Evolutionary conservation across 1,139 yeast species (phyloP).

Genomic region (Suhomyces taliae): DNA sequence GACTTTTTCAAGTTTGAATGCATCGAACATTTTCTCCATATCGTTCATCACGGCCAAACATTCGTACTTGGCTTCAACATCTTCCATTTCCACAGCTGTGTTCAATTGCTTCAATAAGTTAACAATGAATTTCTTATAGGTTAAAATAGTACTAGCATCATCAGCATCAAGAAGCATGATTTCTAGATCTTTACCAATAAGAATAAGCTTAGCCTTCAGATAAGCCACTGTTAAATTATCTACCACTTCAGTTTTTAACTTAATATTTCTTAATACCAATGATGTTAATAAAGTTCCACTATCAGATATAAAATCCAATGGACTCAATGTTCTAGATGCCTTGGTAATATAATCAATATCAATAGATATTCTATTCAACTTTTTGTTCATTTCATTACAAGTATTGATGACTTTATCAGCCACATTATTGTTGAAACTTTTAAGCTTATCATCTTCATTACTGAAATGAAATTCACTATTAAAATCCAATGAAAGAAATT

Average conservation of each 20-base stretch:
- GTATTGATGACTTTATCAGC: constrained; percentile 50
- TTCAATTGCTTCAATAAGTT: constrained; percentile 53
- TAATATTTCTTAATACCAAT: constrained; percentile 48
- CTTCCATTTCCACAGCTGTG: constrained; percentile 48
- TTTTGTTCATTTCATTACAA: constrained; percentile 48
- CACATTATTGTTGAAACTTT: constrained; percentile 46
- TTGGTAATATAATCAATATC: constrained; percentile 50
- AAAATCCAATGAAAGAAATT: constrained; percentile 54
- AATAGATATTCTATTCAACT: constrained; percentile 39
- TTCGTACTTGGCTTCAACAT: constrained; percentile 53
- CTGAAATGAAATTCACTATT: constrained; percentile 44
- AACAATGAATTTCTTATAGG: constrained; percentile 53
- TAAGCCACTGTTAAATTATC: constrained; percentile 54
- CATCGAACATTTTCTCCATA: constrained; percentile 63
- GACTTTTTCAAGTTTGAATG: constrained; percentile 39
- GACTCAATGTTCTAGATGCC: constrained; percentile 41
- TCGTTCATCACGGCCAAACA: constrained; percentile 61
- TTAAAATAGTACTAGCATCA: constrained; percentile 36
- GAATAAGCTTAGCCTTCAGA: constrained; percentile 55
- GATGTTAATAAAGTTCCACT: constrained; percentile 59
- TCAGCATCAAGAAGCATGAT: constrained; percentile 27
- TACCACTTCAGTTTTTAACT: constrained; percentile 47
- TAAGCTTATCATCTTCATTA: constrained; percentile 30
- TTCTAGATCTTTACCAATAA: constrained; percentile 57
- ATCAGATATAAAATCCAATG: constrained; percentile 53